Evolutionary conservation across 2,329 filamentous ascomycete genomes (phyloP).

Genomic region (Fusarium subtropicale): DNA sequence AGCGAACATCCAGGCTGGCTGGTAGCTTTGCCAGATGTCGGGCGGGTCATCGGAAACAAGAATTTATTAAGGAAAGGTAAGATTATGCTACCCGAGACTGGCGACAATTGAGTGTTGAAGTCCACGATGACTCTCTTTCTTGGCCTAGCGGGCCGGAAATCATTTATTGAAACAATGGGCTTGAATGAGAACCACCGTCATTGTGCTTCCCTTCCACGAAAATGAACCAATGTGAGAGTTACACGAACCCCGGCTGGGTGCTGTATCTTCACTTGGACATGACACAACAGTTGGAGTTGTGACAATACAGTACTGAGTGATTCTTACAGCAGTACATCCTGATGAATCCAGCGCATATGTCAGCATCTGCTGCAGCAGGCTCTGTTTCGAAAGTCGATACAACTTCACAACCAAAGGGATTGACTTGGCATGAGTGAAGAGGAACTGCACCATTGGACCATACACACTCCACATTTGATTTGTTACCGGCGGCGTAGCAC

Average conservation of each 20-base stretch:
- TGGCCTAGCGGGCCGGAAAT: slow-evolving; percentile 13
- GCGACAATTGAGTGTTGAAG: slow-evolving; percentile 28
- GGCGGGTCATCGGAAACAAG: slow-evolving; percentile 45
- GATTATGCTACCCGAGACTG: slow-evolving; percentile 38
- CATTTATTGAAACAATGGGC: slow-evolving; percentile 28
- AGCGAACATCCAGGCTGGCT: slow-evolving; percentile 43
- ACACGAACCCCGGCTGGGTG: slow-evolving; percentile 21
- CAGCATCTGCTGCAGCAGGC: neutral
- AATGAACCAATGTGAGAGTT: slow-evolving; percentile 33
- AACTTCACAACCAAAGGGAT: neutral
- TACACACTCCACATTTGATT: slow-evolving; percentile 12
- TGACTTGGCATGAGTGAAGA: slow-evolving; percentile 1
- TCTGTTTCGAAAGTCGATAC: neutral
- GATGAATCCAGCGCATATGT: neutral
- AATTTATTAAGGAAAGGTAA: slow-evolving; percentile 28
- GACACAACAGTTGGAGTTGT: neutral
- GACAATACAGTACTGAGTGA: slow-evolving; percentile 3
- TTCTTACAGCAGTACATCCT: neutral
- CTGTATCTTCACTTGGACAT: neutral
- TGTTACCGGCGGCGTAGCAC: slow-evolving; percentile 22
- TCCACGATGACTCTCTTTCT: slow-evolving; percentile 7
- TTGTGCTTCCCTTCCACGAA: slow-evolving; percentile 32
- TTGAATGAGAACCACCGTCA: slow-evolving; percentile 30
- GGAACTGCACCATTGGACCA: neutral
- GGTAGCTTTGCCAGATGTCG: slow-evolving; percentile 31